Evolutionary conservation across 148 eudicot genomes (phyloP), one percentile per base, ranked within the genome.

Genomic region (Salicornia ramosissima): DNA sequence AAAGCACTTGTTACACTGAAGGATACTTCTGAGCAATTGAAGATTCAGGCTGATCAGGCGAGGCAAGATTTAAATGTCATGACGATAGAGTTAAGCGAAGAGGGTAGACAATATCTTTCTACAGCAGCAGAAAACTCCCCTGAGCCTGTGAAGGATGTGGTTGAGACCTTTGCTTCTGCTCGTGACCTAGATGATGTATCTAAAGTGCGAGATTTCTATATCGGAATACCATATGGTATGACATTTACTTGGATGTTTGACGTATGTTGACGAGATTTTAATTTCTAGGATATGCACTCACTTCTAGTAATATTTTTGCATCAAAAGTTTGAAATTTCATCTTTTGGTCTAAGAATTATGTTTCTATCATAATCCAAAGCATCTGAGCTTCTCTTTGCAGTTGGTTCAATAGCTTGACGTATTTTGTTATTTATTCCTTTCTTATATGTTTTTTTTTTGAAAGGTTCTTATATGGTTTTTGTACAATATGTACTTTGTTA

Each of bases 161-260:
- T 90, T 61, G 96, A 88, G 77, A 90, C 91, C 51, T 89, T 88
- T 84, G 85, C 87, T 54, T 81, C 88, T 57, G 78, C 86, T 64
- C 83, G 87, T 71, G 79, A 84, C 70, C 68, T 86, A 26, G 83
- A 84, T 40, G 90, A 90, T 58, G 80, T 90, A 46, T 87, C 97
- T 42, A 70, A 84, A 80, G 75, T 90, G 33, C 89, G 75, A 40
- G 99, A 90, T 77, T 94, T 94, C 74, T 84, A 90, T 62, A 75
- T 90, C 59, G 99, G 99, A 64, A 86, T 90, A 72, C 97, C 99
- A 58, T 94, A 90, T 71, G 99, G 98, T 94, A 87, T 69, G 68
- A 52, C 40, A 31, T 15, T 66, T 47, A 24, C 21, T 18, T 36
- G 13, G 30, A 50, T 57, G 22, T 62, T 62, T 47, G 12, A 19